A percentile compares a stretch with the other conserved stretches of the same genome.
These are phyloP conservation scores for Leccinum insolens DNA, from an alignment of 1,284 basidiomycete genomes.

Conservation along the genomic window DNA sequence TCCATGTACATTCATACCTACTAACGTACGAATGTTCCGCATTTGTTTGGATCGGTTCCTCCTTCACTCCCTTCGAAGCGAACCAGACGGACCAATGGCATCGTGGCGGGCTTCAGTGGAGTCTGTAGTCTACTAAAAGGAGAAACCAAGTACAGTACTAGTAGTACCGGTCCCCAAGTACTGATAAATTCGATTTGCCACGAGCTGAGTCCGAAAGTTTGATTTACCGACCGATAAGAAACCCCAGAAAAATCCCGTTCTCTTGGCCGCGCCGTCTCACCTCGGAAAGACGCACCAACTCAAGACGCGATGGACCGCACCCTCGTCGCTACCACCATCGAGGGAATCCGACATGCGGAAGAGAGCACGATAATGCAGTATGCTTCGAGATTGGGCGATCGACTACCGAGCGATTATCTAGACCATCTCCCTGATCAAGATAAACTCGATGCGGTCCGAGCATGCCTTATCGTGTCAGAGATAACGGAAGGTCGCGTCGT, in stretches of 20 bases:
- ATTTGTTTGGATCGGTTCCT: slow-evolving; percentile 12
- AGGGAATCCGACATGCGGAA: not conserved
- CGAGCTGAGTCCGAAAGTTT: no score
- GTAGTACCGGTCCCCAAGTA: no score
- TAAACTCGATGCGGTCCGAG: not conserved
- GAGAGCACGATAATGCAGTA: not conserved
- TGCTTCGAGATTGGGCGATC: not conserved
- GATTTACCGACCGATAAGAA: no score
- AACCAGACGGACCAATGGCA: not conserved
- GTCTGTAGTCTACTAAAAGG: not conserved
- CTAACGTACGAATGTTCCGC: slow-evolving; percentile 22
- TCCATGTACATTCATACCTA: slow-evolving; percentile 16
- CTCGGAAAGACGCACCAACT: no score
- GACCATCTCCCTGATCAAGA: not conserved
- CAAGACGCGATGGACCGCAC: not conserved
- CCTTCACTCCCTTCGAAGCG: not conserved
- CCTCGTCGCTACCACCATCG: not conserved
- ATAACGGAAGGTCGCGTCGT: not conserved
- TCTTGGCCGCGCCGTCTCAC: no score
- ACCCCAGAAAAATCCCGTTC: no score
- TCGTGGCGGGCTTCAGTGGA: not conserved
- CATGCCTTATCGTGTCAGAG: not conserved
- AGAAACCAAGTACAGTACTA: no score
- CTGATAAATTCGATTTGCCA: no score
- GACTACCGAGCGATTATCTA: not conserved